Percentiles rank a stretch among this genome's conserved stretches.
Conservation (phyloP, 2,329 filamentous ascomycete species). For the Colletotrichum orbiculare region DNA sequence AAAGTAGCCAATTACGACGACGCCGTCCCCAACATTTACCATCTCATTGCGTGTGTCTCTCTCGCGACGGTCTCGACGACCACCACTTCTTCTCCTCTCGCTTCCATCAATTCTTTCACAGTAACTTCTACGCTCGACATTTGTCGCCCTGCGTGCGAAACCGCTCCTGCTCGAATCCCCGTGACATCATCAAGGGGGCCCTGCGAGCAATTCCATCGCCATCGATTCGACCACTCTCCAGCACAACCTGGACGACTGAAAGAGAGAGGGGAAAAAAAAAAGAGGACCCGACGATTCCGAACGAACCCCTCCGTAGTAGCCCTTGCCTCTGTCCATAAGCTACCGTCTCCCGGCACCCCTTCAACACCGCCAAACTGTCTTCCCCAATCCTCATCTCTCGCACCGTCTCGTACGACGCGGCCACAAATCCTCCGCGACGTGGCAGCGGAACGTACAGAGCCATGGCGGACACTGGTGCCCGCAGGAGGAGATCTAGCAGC, state of each 20-base stretch:
- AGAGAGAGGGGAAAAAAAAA: no score
- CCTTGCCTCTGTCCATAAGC: neutral
- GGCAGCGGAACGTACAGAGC: constrained; percentile 67
- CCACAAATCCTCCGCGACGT: constrained; percentile 75
- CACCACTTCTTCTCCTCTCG: constrained; percentile 29
- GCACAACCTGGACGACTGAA: constrained; percentile 18
- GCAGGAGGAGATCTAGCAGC: constrained; percentile 95
- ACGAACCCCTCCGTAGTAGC: constrained; percentile 15
- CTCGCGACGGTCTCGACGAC: constrained; percentile 21
- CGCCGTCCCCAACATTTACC: constrained; percentile 33
- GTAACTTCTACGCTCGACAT: constrained; percentile 15
- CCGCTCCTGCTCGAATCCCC: constrained; percentile 12
- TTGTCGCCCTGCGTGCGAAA: constrained; percentile 15
- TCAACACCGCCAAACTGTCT: constrained; percentile 95
- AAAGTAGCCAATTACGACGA: constrained; percentile 36
- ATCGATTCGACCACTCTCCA: constrained; percentile 12
- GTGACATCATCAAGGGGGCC: constrained; percentile 37
- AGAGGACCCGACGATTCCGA: constrained; percentile 25
- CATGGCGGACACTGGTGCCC: constrained; percentile 74
- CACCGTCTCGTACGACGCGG: constrained; percentile 91
- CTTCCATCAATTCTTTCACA: constrained; percentile 27
- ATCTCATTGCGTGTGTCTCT: constrained; percentile 16
- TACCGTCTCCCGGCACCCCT: constrained; percentile 40
- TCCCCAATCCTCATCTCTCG: constrained; percentile 87
- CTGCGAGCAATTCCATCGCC: constrained; percentile 15